Conservation (phyloP, 768 basidiomycete genomes). For the Phaffia australis region DNA sequence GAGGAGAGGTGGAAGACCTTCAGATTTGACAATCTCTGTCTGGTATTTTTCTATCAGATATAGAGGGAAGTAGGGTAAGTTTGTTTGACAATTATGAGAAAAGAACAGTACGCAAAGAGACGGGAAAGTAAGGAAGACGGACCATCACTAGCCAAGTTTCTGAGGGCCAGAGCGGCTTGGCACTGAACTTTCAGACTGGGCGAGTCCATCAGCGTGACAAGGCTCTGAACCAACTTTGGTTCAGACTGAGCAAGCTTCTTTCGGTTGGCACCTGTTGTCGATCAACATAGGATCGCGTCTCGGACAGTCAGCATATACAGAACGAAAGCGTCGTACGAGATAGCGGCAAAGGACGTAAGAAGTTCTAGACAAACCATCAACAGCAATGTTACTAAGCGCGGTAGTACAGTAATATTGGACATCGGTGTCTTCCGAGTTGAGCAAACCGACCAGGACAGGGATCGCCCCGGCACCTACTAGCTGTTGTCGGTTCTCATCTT, state of each 20-base stretch:
- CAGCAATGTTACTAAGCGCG: slow-evolving; percentile 94
- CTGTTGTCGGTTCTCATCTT: slow-evolving; percentile 96
- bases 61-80: not conserved
- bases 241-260: slow-evolving; percentile 90
- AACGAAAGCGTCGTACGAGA: not conserved
- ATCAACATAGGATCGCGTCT: not conserved
- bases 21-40: slow-evolving; percentile 91
- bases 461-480: slow-evolving; percentile 97
- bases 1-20: slow-evolving; percentile 80
- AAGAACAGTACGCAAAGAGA: not conserved
- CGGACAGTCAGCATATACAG: slow-evolving; percentile 10
- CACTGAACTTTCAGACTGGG: slow-evolving; percentile 97
- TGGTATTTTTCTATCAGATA: slow-evolving; percentile 81
- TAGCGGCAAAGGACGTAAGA: not conserved
- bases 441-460: slow-evolving; percentile 83
- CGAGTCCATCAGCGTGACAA: slow-evolving; percentile 93
- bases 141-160: slow-evolving; percentile 97
- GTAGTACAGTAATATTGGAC: slow-evolving; percentile 99
- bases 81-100: not conserved
- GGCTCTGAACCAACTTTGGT: slow-evolving; percentile 83
- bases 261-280: slow-evolving; percentile 57
- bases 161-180: slow-evolving; percentile 87
- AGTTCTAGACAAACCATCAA: slow-evolving; percentile 55
- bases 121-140: slow-evolving; percentile 29
- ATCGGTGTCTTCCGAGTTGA: slow-evolving; percentile 96